Percentiles rank a stretch among this genome's conserved stretches.
Evolutionary conservation across 257 asterid genomes (phyloP).

Genomic region (Nicotiana sylvestris): DNA sequence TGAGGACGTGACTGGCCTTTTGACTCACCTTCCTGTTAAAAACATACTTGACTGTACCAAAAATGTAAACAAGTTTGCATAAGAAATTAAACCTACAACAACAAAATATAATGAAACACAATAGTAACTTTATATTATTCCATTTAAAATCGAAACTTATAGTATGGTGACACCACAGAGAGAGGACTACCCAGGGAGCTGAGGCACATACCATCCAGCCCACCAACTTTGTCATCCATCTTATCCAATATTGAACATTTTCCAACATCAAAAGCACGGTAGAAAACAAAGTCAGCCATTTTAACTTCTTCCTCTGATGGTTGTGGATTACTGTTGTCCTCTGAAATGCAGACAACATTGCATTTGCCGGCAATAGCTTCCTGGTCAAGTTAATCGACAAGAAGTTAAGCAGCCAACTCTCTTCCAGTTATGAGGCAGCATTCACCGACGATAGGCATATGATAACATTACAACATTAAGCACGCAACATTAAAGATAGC

Average conservation of each 20-base stretch:
- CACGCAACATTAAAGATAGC: not conserved
- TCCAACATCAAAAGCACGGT: constrained; percentile 72
- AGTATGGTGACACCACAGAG: not conserved
- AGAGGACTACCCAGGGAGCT: not conserved
- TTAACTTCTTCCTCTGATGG: constrained; percentile 60
- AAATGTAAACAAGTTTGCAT: constrained; percentile 28
- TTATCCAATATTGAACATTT: constrained; percentile 44
- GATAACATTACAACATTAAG: not conserved
- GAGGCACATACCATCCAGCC: constrained; percentile 57
- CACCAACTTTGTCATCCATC: constrained; percentile 63
- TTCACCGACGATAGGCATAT: not conserved
- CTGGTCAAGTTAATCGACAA: constrained; percentile 32
- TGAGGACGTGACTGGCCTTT: constrained; percentile 21
- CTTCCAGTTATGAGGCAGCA: not conserved
- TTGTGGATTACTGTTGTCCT: constrained; percentile 71
- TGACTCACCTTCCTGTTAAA: constrained; percentile 51
- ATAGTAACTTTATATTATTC: not conserved
- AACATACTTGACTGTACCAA: constrained; percentile 65
- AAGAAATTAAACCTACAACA: constrained; percentile 24
- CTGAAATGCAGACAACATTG: constrained; percentile 71
- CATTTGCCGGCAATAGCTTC: constrained; percentile 93
- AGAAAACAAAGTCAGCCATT: constrained; percentile 66
- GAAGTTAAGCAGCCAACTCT: constrained; percentile 6
- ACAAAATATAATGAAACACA: constrained; percentile 13
- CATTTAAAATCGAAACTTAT: not conserved